A percentile compares a stretch with the other conserved stretches of the same genome.
Conservation (phyloP, 2,329 filamentous ascomycete species). For the Ophiosphaerella korrae region DNA sequence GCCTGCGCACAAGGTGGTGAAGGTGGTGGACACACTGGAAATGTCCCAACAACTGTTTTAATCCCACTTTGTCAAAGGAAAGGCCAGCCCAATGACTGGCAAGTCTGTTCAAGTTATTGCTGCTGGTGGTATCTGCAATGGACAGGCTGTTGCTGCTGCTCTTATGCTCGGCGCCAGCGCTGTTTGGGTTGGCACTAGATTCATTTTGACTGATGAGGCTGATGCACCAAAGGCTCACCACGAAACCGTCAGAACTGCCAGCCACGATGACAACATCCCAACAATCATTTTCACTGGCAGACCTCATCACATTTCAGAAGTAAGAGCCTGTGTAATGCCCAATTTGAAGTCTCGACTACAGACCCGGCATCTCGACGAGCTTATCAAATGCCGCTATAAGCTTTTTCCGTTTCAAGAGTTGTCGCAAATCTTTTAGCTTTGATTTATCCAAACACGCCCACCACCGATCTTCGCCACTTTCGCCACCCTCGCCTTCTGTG, state of each 20-base stretch:
- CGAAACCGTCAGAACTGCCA: conserved; percentile 88
- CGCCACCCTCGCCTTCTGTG: no score
- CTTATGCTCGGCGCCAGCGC: conserved; percentile 90
- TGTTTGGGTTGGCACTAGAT: conserved; percentile 97
- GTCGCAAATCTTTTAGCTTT: no score
- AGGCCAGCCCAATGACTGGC: conserved; percentile 86
- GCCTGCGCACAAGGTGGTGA: conserved; percentile 99
- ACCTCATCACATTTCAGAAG: no score
- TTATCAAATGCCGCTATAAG: no score
- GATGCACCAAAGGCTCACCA: conserved; percentile 93
- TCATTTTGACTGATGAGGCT: conserved; percentile 92
- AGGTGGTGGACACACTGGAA: conserved; percentile 94
- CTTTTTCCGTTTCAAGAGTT: no score
- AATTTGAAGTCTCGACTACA: no score
- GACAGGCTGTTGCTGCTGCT: conserved; percentile 83
- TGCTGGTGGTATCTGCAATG: conserved; percentile 92
- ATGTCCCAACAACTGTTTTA: conserved; percentile 87
- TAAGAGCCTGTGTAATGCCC: no score
- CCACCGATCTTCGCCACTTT: no score
- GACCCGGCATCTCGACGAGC: no score
- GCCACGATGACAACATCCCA: conserved; percentile 93
- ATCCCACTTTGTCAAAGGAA: conserved; percentile 84
- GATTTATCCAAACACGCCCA: no score
- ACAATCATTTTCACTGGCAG: conserved; percentile 99
- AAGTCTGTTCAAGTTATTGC: conserved; percentile 88